Evolutionary conservation across 495 filamentous ascomycete genomes (phyloP), one percentile per base, ranked within the genome.

Genomic region (Podospora fimiseda): DNA sequence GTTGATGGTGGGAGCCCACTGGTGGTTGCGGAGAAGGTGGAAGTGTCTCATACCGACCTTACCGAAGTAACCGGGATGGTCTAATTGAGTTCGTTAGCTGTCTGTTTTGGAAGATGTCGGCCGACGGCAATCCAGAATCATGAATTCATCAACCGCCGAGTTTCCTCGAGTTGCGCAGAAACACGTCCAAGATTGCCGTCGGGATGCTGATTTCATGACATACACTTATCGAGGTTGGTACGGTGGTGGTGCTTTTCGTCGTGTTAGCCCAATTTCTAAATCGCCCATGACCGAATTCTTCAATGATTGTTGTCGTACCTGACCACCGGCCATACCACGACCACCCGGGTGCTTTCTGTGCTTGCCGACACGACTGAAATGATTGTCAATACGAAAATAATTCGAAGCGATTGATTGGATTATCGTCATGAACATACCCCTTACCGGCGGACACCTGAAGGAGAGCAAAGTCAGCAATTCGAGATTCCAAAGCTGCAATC

Each of bases 321-420:
- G 64, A 61, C 64, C 64, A 67, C 64, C 64, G 62, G 64, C 64
- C 64, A 67, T 67, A 67, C 64, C 64, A 65, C 64, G 64, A 65
- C 64, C 64, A 65, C 64, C 64, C 21, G 64, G 64, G 44, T 67
- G 64, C 64, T 67, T 67, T 42, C 64, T 65, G 64, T 67, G 64
- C 64, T 67, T 67, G 60, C 64, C 64, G 52, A 67, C 64, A 61
- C 64, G 64, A 51, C 64, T 67, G 54, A 21, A 59, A 16, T 55
- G 42, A 2, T 40, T 44, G 60, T 67, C 52, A 67, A 61, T 65
- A 51, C 43, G 2, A 22, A 11, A 6, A 5, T 33, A 33, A 6
- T 60, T 60, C 57, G 51, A 14, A 22, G 21, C 15, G 7, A 43
- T 65, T 56, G 62, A 14, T 62, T 54, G 60, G 39, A 40, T 47